Evolutionary conservation across 2,329 filamentous ascomycete genomes (phyloP).

Genomic region (Botrytis tulipae): DNA sequence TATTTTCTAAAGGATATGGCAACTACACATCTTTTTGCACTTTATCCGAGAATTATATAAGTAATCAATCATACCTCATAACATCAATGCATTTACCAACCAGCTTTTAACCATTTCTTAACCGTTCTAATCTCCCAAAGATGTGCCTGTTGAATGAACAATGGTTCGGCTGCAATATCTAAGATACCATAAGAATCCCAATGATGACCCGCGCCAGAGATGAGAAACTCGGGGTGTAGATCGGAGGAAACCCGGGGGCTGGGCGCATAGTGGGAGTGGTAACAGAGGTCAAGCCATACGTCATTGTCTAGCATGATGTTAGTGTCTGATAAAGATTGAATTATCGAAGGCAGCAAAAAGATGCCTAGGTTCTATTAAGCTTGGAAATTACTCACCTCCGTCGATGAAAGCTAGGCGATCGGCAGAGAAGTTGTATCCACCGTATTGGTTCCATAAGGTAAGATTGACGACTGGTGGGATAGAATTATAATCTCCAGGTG

Average conservation of each 20-base stretch:
- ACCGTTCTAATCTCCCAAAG: slow-evolving; percentile 50
- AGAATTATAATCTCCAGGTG: slow-evolving; percentile 45
- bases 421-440: slow-evolving; percentile 47
- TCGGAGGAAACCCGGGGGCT: slow-evolving; percentile 43
- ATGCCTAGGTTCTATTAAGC: not conserved
- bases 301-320: slow-evolving; percentile 38
- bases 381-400: slow-evolving; percentile 40
- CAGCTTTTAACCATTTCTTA: slow-evolving; percentile 40
- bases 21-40: not conserved
- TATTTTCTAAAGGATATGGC: not conserved
- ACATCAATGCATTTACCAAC: not conserved
- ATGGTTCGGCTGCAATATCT: slow-evolving; percentile 46
- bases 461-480: slow-evolving; percentile 47
- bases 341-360: not conserved
- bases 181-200: slow-evolving; percentile 42
- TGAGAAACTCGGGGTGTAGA: slow-evolving; percentile 49
- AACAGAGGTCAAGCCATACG: slow-evolving; percentile 52
- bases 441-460: slow-evolving; percentile 46
- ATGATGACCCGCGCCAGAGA: slow-evolving; percentile 52
- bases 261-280: slow-evolving; percentile 47
- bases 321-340: not conserved
- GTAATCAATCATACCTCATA: not conserved
- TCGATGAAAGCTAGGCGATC: slow-evolving; percentile 52
- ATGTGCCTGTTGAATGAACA: slow-evolving; percentile 52
- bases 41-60: not conserved